Percentiles rank a stretch among this genome's conserved stretches.
Evolutionary conservation across 371 early-diverging fungal species (phyloP).

Genomic region (Apophysomyces variabilis): DNA sequence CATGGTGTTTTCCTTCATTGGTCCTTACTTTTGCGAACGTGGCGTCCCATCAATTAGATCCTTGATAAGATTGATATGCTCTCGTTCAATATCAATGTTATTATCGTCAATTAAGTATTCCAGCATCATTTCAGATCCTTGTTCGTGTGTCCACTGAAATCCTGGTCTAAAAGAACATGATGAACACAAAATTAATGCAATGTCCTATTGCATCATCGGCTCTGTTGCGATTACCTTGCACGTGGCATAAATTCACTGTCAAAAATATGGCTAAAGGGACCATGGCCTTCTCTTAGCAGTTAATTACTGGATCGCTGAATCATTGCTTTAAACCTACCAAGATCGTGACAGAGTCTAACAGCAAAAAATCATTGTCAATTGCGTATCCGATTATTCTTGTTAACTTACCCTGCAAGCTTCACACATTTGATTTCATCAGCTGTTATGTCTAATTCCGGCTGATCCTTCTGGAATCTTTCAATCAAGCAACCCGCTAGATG

Average conservation of each 20-base stretch:
- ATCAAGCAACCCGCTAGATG: conserved; percentile 82
- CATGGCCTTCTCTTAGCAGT: conserved; percentile 66
- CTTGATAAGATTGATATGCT: conserved; percentile 81
- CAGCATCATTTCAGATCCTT: conserved; percentile 89
- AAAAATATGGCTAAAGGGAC: conserved; percentile 95
- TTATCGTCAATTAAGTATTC: conserved; percentile 87
- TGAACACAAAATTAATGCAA: no score
- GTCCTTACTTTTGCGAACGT: conserved; percentile 38
- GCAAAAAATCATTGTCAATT: not conserved
- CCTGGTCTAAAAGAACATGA: conserved; percentile 52
- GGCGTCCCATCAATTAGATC: conserved; percentile 81
- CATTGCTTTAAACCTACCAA: conserved; percentile 59
- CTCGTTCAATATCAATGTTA: conserved; percentile 68
- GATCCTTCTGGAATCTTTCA: conserved; percentile 68
- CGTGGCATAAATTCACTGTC: conserved; percentile 85
- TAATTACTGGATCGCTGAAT: not conserved
- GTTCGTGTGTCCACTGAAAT: conserved; percentile 86
- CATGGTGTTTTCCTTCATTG: not conserved
- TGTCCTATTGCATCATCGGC: no score
- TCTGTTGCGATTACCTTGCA: conserved; percentile 39
- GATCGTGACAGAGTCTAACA: conserved; percentile 84
- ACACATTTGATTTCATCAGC: conserved; percentile 84
- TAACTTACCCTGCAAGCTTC: conserved; percentile 80
- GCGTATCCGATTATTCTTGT: not conserved
- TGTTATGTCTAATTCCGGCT: conserved; percentile 84